Conservation (phyloP, 176 grass and related monocot genomes). For the Eleusine indica region DNA sequence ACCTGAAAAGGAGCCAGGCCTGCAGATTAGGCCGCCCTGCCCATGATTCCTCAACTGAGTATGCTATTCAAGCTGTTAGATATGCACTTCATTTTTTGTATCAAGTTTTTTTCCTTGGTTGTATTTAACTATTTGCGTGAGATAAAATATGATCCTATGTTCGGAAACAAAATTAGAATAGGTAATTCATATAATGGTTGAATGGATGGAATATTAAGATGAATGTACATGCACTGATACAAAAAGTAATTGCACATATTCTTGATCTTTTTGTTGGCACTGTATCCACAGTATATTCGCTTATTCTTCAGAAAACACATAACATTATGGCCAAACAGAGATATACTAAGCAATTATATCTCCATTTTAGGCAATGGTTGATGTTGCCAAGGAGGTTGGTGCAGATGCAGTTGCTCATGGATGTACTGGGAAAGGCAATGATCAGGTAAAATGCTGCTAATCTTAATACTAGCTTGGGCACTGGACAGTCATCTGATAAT, state of each 20-base stretch:
- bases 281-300: background rate
- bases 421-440: conserved; percentile 96
- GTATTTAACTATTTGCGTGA: background rate
- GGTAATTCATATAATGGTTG: background rate
- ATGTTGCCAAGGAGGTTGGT: conserved; percentile 90
- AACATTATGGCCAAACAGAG: conserved; percentile 22
- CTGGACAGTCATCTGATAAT: conserved; percentile 34
- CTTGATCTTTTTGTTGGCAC: background rate
- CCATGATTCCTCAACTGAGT: background rate
- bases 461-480: conserved; percentile 31
- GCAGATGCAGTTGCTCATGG: conserved; percentile 93
- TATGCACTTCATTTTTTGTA: background rate
- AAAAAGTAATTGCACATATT: background rate
- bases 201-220: conserved; percentile 23
- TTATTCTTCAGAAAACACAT: background rate
- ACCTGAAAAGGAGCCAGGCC: background rate
- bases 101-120: background rate
- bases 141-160: background rate
- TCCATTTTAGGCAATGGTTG: conserved; percentile 81
- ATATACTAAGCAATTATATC: conserved; percentile 35
- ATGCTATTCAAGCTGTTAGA: background rate
- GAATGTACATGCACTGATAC: conserved; percentile 15
- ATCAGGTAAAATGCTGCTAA: conserved; percentile 62
- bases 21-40: background rate
- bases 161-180: conserved; percentile 5